Evolutionary conservation across 345 rosid species (phyloP).

Genomic region (thale cress (Arabidopsis thaliana)): TAIR10.1 NC_003076.8:4310001-4310500

Average conservation of each 20-base stretch:
- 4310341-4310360: background rate
- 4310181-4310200: constrained; percentile 29
- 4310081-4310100: constrained; percentile 25
- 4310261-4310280: constrained; percentile 22
- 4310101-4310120: background rate
- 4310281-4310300: no score
- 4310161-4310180: constrained; percentile 12
- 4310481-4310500: constrained; percentile 44
- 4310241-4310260: background rate
- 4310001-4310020: constrained; percentile 81
- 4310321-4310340: no score
- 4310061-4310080: constrained; percentile 6
- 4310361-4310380: constrained; percentile 28
- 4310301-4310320: no score
- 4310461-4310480: constrained; percentile 28
- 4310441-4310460: background rate
- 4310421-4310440: constrained; percentile 23
- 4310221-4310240: background rate
- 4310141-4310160: background rate
- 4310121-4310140: background rate
- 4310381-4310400: constrained; percentile 33
- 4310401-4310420: constrained; percentile 34
- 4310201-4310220: background rate
- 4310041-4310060: constrained; percentile 43
- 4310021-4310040: constrained; percentile 46